Evolutionary conservation across 1,284 basidiomycete species (phyloP).

Genomic region (Sphagnurus paluster): DNA sequence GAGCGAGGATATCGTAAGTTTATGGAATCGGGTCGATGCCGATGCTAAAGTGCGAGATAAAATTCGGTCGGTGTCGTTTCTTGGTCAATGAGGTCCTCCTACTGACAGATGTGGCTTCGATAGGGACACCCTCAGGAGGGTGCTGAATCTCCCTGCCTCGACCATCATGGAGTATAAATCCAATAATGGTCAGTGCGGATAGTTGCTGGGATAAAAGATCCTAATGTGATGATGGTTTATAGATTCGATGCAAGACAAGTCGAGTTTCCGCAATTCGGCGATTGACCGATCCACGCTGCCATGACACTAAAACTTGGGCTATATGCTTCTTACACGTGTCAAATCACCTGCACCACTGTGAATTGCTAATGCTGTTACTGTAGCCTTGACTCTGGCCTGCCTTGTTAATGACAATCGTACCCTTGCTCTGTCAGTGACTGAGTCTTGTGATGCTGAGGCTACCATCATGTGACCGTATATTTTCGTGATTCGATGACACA

Average conservation of each 20-base stretch:
- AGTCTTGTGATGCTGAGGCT: background rate
- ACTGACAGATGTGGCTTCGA: background rate
- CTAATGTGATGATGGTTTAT: slow-evolving; percentile 5
- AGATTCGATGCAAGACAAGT: slow-evolving; percentile 86
- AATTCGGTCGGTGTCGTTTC: slow-evolving; percentile 52
- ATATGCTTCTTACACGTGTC: background rate
- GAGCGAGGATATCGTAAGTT: slow-evolving; percentile 78
- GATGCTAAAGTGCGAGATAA: slow-evolving; percentile 68
- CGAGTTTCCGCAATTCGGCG: slow-evolving; percentile 71
- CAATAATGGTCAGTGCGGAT: slow-evolving; percentile 63
- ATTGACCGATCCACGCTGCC: slow-evolving; percentile 44
- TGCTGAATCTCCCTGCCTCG: slow-evolving; percentile 65
- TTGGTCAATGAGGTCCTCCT: background rate
- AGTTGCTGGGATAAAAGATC: slow-evolving; percentile 1
- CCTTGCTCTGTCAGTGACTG: background rate
- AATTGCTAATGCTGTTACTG: no score
- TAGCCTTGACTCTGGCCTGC: no score
- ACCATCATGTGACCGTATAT: slow-evolving; percentile 1
- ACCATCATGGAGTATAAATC: slow-evolving; percentile 86
- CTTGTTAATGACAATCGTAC: background rate
- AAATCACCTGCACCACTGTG: slow-evolving; percentile 1
- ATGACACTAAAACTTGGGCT: slow-evolving; percentile 5
- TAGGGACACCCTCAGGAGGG: slow-evolving; percentile 69
- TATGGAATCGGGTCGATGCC: slow-evolving; percentile 76
- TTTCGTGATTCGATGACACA: slow-evolving; percentile 7